phyloP scores from a whole-genome alignment of 78 protist species.

The Emiliania huxleyi region DNA sequence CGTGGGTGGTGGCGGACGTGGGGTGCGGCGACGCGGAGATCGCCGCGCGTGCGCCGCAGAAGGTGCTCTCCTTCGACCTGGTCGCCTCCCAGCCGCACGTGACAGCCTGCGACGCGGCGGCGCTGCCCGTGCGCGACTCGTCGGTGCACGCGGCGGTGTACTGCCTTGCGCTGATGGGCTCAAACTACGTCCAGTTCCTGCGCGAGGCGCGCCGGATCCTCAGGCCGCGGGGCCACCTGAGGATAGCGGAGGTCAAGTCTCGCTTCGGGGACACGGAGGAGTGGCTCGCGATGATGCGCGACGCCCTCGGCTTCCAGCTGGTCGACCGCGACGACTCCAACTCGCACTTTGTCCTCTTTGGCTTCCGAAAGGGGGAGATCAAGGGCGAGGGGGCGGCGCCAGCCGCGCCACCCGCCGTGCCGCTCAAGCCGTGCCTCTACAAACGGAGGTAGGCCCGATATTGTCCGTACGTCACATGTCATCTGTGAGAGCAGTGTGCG shows the following conservation, averaged over 20 bases:
- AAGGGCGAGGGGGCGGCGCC: too few relatives aligned
- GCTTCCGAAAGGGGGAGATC: too few relatives aligned
- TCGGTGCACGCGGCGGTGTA: constrained; percentile 38
- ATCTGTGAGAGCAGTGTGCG: too few relatives aligned
- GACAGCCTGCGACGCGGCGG: constrained; percentile 50
- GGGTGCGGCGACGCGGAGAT: constrained; percentile 64
- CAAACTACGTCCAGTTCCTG: constrained; percentile 46
- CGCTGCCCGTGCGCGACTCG: constrained; percentile 15
- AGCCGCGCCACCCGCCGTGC: too few relatives aligned
- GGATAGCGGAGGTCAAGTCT: constrained; percentile 37
- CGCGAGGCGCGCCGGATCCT: constrained; percentile 50
- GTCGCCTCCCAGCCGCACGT: constrained; percentile 11
- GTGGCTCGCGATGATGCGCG: not conserved
- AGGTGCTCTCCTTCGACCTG: constrained; percentile 49
- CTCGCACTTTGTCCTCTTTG: not conserved
- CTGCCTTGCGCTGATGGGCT: constrained; percentile 62
- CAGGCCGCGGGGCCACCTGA: not conserved
- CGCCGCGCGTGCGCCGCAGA: not conserved
- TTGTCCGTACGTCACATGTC: too few relatives aligned
- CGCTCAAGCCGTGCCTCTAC: constrained; percentile 27
- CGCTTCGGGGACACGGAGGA: not conserved
- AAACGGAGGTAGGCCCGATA: not conserved
- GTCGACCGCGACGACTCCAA: not conserved
- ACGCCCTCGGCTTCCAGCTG: constrained; percentile 26
- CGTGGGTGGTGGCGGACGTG: constrained; percentile 39